Evolutionary conservation across 2,329 filamentous ascomycete species (phyloP), one percentile per base, ranked within the genome.

Genomic region (Epichloe sylvatica): DNA sequence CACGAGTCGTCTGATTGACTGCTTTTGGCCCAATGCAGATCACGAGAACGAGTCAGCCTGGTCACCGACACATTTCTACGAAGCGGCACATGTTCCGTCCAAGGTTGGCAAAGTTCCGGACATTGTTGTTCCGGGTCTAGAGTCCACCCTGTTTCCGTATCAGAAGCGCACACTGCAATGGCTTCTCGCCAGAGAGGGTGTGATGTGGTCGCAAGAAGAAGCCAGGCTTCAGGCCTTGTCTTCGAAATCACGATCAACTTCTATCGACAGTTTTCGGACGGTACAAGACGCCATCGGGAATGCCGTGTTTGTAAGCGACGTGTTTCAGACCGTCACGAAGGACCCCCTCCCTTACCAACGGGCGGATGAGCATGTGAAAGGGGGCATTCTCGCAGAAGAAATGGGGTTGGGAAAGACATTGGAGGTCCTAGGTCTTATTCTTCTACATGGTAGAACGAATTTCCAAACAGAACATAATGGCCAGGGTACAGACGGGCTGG

Each of bases 361-460:
- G 42, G 52, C 62, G 21, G 66, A 76, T 47, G 60, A 62, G n/a
- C 54, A 57, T 0, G 51, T 78, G 11, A 72, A 65, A 43, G 78
- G 80, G 12, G 84, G 84, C 0, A 81, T 88, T 45, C 67, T 91
- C 5, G 80, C 84, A 0, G 86, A 91, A 59, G 86, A 91, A 63
- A 91, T 91, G 86, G 86, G 86, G 0, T 69, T 91, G 1, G 86
- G 86, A 1, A 91, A 91, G 63, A 91, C 86, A 0, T 71, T 90
- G 3, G 86, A 91, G 65, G 71, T 86, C 2, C 78, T 89, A 42
- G 75, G 81, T 4, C 69, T 91, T 11, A 77, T 89, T n/a, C 69
- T 78, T 7, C 68, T 84, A 23, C 79, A 91, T 59, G n/a, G 53
- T 54, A 38, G 56, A 57, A 38, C 37, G 5, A 46, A 51, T 7